These are phyloP conservation scores for Pseudogymnoascus sp. DNA, from an alignment of 2,329 filamentous ascomycete species.

Conservation along the genomic window DNA sequence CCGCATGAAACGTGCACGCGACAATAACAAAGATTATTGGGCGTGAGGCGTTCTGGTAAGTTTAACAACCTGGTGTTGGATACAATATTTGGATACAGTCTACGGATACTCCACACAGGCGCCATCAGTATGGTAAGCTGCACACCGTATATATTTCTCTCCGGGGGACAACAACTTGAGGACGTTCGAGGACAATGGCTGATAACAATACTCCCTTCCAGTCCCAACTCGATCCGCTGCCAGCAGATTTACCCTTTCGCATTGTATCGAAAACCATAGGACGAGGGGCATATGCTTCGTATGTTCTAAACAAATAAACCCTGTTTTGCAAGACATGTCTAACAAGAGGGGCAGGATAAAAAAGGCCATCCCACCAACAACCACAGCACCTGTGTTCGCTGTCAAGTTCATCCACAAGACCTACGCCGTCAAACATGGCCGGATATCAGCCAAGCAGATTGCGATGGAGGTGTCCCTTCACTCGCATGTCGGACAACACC, in stretches of 20 bases:
- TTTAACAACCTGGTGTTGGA: slow-evolving; percentile 9
- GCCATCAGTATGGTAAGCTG: slow-evolving; percentile 4
- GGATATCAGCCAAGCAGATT: slow-evolving; percentile 81
- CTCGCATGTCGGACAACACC: slow-evolving; percentile 77
- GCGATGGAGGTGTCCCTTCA: slow-evolving; percentile 88
- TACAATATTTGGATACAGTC: neutral
- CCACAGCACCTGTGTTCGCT: slow-evolving; percentile 72
- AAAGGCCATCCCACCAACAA: slow-evolving; percentile 72
- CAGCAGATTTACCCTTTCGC: slow-evolving; percentile 78
- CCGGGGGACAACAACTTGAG: neutral
- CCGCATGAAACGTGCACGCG: slow-evolving; percentile 23
- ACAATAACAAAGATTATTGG: slow-evolving; percentile 24
- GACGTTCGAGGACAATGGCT: slow-evolving; percentile 14
- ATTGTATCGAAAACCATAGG: slow-evolving; percentile 96
- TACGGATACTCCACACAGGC: neutral
- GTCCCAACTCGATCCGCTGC: slow-evolving; percentile 84
- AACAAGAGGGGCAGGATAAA: slow-evolving; percentile 45
- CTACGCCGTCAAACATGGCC: slow-evolving; percentile 82
- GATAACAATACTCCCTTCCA: slow-evolving; percentile 36
- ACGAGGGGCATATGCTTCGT: slow-evolving; percentile 96
- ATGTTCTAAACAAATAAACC: slow-evolving; percentile 29
- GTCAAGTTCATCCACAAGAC: slow-evolving; percentile 99
- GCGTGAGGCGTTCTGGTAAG: slow-evolving; percentile 23
- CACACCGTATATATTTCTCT: neutral
- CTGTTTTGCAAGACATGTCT: slow-evolving; percentile 18